Evolutionary conservation across 768 basidiomycete species (phyloP), one percentile per base, ranked within the genome.

Genomic region (Leccinum boreale): DNA sequence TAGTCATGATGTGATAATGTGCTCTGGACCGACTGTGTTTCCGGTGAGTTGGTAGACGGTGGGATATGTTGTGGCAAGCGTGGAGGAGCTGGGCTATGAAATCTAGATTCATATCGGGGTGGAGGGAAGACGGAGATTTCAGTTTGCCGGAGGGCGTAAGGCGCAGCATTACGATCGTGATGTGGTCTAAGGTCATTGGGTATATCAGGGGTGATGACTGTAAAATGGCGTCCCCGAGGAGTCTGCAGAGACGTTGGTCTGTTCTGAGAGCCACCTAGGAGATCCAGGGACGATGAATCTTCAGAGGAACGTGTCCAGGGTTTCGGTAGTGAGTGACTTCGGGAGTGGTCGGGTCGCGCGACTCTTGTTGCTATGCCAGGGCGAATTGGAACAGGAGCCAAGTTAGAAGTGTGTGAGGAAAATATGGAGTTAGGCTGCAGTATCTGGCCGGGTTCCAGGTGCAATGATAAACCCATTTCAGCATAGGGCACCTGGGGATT

Each of bases 401-500:
- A 50, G 31, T 21, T 42, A n/a, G 58, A 50, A 42, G 33, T 3
- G 31, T 50, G 56, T 11, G 60, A 50, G 2, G 53, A 12, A 49
- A 67, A 70, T 9, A 63, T 51, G 29, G 62, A 45, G 23, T 59
- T 58, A n/a, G 72, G 75, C n/a, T 78, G 82, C 28, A 84, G 74
- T 36, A 85, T 73, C 69, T 85, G 82, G 12, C 84, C 85, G 14
- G 84, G 84, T 6, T 74, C 70, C 21, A 85, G 73, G 56, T 80
- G 81, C 24, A 84, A 67, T 31, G 81, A 77, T 39, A 79, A 71
- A n/a, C 77, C 79, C 5, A 35, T n/a, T 42, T 62, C 56, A 33
- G 3, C 46, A 15, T 46, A 35, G 24, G 59, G 58, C 5, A 46
- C 26, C 17, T 26, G 52, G 29, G 52, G 19, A 45, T 46, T n/a